Evolutionary conservation across 2,329 filamentous ascomycete species (phyloP), one percentile per base, ranked within the genome.

Genomic region (Microdochium bolleyi): DNA sequence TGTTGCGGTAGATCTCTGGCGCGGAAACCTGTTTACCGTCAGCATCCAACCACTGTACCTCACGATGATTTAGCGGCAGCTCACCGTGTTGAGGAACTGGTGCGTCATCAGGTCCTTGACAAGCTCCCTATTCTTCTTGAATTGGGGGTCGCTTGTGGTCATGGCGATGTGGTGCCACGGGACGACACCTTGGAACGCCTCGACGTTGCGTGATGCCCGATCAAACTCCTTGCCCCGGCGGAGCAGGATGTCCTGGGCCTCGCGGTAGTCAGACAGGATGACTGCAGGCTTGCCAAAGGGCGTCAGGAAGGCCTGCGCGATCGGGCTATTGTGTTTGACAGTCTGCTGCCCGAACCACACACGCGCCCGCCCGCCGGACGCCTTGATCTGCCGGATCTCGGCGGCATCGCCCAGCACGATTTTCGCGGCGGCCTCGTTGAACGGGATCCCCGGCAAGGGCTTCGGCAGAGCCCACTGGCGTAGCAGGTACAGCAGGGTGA

Each of bases 21-120:
- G 60, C 65, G 3, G 66, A 64, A 27, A 68, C 60, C 66, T 68
- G 7, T 14, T 14, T 22, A 24, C 13, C 11, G 37, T 11, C 1
- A 30, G 24, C 21, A 34, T 32, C 11, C 11, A n/a, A n/a, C n/a
- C n/a, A n/a, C n/a, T n/a, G n/a, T n/a, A n/a, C n/a, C n/a, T n/a
- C n/a, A n/a, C n/a, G n/a, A n/a, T n/a, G n/a, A n/a, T n/a, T n/a
- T n/a, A n/a, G 16, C 11, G 14, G 3, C 4, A 1, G 24, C 53
- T 49, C 30, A 57, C 55, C 22, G 53, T 53, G 50, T 67, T 57
- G 22, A 71, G 54, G 49, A 71, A 71, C n/a, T 52, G 54, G 1
- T 66, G 64, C 14, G 66, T 61, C 69, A 71, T 69, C 3, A 70
- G 58, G 38, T 70, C 68, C 48, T 63, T 61, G 14, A 69, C 55